These are phyloP conservation scores for Yamadazyma jaroonii DNA, from an alignment of 1,139 yeast species.

Conservation along the genomic window DNA sequence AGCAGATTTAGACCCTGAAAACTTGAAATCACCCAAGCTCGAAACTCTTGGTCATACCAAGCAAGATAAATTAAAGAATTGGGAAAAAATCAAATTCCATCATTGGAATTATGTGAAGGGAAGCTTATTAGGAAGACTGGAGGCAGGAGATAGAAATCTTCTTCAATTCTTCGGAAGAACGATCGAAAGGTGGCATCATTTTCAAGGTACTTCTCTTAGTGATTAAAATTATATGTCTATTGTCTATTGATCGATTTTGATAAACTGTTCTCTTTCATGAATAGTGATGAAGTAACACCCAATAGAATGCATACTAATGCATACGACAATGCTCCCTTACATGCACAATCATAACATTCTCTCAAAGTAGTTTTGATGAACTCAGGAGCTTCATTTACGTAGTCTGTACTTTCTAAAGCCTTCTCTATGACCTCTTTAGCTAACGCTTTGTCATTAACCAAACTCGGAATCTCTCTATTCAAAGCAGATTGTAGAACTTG, in stretches of 20 bases:
- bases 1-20: constrained; percentile 36
- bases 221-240: constrained; percentile 10
- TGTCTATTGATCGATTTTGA: constrained; percentile 35
- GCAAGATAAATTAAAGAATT: constrained; percentile 19
- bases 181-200: constrained; percentile 41
- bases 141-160: constrained; percentile 32
- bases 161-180: constrained; percentile 30
- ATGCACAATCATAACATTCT: constrained; percentile 47
- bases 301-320: constrained; percentile 36
- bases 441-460: constrained; percentile 28
- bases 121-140: constrained; percentile 29
- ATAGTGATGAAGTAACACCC: constrained; percentile 34
- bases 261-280: constrained; percentile 45
- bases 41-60: constrained; percentile 22
- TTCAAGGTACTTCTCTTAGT: constrained; percentile 4
- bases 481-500: constrained; percentile 24
- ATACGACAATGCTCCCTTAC: constrained; percentile 52
- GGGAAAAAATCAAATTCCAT: constrained; percentile 32
- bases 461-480: constrained; percentile 17
- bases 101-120: constrained; percentile 42
- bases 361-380: constrained; percentile 43
- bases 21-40: constrained; percentile 29
- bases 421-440: constrained; percentile 43
- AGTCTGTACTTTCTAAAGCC: constrained; percentile 59
- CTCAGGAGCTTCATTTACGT: constrained; percentile 47